Percentiles rank a stretch among this genome's conserved stretches.
Conservation (phyloP, 352 stramenopile genomes). For the Pythium rishiriense region DNA sequence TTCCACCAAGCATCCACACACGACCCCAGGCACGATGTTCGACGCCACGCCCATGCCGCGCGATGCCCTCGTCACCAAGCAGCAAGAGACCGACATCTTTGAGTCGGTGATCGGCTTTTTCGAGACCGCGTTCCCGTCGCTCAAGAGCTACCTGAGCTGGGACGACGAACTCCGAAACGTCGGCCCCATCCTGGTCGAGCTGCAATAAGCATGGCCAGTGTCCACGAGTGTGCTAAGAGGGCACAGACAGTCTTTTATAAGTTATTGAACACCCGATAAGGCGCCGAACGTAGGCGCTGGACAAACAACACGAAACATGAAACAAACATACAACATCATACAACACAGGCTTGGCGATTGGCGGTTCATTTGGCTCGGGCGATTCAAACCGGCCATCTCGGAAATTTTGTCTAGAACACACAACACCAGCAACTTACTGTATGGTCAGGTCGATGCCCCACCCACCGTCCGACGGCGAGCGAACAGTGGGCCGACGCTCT, state of each 20-base stretch:
- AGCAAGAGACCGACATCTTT: neutral
- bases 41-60: neutral
- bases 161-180: neutral
- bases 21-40: neutral
- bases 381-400: neutral
- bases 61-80: neutral
- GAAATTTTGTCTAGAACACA: neutral
- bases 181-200: neutral
- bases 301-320: too few species aligned
- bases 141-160: slow-evolving; percentile 6
- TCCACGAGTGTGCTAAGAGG: too few species aligned
- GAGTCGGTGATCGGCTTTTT: neutral
- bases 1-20: neutral
- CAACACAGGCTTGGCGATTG: neutral
- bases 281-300: too few species aligned
- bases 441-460: too few species aligned
- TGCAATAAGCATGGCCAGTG: too few species aligned
- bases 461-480: too few species aligned
- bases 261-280: too few species aligned
- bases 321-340: too few species aligned
- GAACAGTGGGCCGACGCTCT: too few species aligned
- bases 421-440: too few species aligned
- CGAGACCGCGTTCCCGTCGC: slow-evolving; percentile 1
- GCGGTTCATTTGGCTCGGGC: neutral
- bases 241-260: too few species aligned